These are phyloP conservation scores for Cladosporium sp. DNA, from an alignment of 2,329 filamentous ascomycete genomes.

Conservation along the genomic window DNA sequence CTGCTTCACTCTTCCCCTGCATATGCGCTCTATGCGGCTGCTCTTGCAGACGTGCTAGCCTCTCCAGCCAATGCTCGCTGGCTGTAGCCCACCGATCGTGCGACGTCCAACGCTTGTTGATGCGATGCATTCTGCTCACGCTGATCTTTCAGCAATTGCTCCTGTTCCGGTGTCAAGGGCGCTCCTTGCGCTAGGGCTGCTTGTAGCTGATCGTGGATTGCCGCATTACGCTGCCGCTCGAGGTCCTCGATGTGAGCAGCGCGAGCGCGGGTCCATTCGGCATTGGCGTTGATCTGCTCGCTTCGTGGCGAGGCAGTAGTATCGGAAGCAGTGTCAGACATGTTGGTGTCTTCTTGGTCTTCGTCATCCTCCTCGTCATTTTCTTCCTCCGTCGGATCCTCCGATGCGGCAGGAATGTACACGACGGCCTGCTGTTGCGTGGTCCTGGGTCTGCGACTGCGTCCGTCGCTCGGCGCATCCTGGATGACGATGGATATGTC, in stretches of 20 bases:
- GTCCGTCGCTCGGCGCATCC: slow-evolving; percentile 20
- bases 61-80: slow-evolving; percentile 5
- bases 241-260: slow-evolving; percentile 25
- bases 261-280: slow-evolving; percentile 20
- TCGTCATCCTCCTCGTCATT: slow-evolving; percentile 20
- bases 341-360: slow-evolving; percentile 18
- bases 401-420: slow-evolving; percentile 6
- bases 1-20: too few relatives aligned
- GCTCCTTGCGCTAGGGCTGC: slow-evolving; percentile 29
- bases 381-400: slow-evolving; percentile 16
- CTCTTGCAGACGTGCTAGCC: slow-evolving; percentile 6
- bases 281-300: slow-evolving; percentile 18
- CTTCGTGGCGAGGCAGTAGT: slow-evolving; percentile 5
- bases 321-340: slow-evolving; percentile 10
- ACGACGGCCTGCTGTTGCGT: slow-evolving; percentile 3
- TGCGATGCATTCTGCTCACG: slow-evolving; percentile 20
- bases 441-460: slow-evolving; percentile 15
- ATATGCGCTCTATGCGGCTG: not conserved
- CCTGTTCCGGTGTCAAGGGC: slow-evolving; percentile 30
- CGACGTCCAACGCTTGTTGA: not conserved
- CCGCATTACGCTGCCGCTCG: slow-evolving; percentile 22
- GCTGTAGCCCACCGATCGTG: slow-evolving; percentile 3
- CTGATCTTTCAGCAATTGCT: slow-evolving; percentile 34
- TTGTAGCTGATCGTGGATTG: slow-evolving; percentile 28
- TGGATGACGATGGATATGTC: slow-evolving; percentile 31